phyloP scores from a whole-genome alignment of 2,329 filamentous ascomycete species.

The Aspergillus clavatus region DNA sequence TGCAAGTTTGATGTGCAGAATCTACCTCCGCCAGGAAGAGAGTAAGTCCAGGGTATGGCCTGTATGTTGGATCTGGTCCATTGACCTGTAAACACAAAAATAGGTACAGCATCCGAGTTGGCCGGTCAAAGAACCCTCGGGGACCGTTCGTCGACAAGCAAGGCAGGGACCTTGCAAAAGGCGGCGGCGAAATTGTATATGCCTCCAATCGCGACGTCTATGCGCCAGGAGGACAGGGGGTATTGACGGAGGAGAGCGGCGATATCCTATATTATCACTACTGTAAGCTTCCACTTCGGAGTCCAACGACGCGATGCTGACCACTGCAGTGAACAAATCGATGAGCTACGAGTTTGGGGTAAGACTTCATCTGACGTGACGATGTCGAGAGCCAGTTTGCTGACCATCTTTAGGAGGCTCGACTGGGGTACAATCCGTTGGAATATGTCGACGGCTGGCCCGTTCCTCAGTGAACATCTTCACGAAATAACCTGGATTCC shows the following conservation, averaged over 20 bases:
- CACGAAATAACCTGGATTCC: neutral
- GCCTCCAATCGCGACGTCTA: constrained; percentile 58
- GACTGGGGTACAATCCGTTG: constrained; percentile 28
- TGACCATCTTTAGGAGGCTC: constrained; percentile 25
- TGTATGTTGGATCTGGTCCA: neutral
- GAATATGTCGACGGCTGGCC: constrained; percentile 32
- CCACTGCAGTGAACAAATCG: constrained; percentile 26
- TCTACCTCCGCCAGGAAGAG: constrained; percentile 49
- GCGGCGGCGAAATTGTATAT: constrained; percentile 59
- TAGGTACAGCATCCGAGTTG: constrained; percentile 61
- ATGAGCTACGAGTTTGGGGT: constrained; percentile 28
- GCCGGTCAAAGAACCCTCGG: constrained; percentile 50
- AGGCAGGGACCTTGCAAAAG: constrained; percentile 48
- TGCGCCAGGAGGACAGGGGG: constrained; percentile 61
- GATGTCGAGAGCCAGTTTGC: too few species aligned
- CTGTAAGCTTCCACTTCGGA: constrained; percentile 15
- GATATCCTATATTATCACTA: constrained; percentile 36
- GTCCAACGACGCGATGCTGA: neutral
- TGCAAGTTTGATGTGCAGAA: constrained; percentile 25
- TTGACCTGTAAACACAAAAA: neutral
- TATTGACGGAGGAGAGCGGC: constrained; percentile 45
- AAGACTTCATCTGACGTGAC: constrained; percentile 8
- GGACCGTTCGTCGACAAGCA: constrained; percentile 55
- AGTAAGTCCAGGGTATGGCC: constrained; percentile 38
- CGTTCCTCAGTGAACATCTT: constrained; percentile 12